Conservation (phyloP, 2,329 filamentous ascomycete genomes). For the Diplodia corticola region DNA sequence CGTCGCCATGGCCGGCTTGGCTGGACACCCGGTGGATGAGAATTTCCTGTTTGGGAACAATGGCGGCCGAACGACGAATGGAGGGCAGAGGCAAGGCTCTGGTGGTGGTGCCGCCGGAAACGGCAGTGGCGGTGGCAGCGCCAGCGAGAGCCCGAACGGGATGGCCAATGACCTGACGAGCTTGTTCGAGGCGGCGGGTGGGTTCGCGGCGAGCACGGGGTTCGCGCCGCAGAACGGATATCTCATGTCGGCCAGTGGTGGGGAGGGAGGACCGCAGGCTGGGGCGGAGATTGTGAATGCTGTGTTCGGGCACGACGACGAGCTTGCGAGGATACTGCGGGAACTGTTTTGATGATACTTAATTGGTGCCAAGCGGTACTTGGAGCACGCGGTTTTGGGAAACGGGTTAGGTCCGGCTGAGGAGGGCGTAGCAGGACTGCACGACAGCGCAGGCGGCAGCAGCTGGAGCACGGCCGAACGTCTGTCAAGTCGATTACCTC, state of each 20-base stretch:
- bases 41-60: constrained; percentile 49
- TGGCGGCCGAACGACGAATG: constrained; percentile 11
- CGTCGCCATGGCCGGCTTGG: constrained; percentile 65
- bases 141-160: constrained; percentile 58
- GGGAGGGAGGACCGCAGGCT: constrained; percentile 34
- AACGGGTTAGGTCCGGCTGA: background rate
- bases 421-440: constrained; percentile 3
- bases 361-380: too few relatives aligned
- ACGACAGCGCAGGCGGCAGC: background rate
- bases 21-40: constrained; percentile 62
- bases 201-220: constrained; percentile 36
- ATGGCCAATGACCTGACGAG: constrained; percentile 64
- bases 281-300: constrained; percentile 34
- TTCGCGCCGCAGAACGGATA: constrained; percentile 27
- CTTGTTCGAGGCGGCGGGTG: constrained; percentile 64
- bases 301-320: constrained; percentile 58
- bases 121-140: background rate
- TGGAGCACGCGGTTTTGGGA: too few relatives aligned
- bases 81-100: background rate
- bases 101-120: background rate
- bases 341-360: constrained; percentile 58
- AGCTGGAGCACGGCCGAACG: background rate
- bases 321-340: constrained; percentile 59
- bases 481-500: background rate
- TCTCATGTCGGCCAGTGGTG: constrained; percentile 44